These are phyloP conservation scores for Persicaria maculosa DNA, from an alignment of 148 eudicot species.

Conservation along the genomic window DNA sequence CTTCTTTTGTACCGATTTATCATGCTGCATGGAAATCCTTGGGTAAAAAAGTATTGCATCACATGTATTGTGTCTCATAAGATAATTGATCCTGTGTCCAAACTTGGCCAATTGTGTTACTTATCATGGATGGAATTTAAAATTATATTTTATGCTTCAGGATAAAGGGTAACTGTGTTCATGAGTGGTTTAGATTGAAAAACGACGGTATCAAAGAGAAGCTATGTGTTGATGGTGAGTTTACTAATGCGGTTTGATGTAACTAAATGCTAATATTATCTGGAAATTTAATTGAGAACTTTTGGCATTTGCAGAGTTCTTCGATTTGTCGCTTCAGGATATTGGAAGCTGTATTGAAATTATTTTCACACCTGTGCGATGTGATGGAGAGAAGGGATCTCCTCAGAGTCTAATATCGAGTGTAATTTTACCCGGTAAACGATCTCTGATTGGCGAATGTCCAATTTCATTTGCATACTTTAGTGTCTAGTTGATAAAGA, in stretches of 20 bases:
- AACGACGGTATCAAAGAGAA: constrained; percentile 52
- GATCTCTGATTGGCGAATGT: constrained; percentile 9
- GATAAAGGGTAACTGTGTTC: constrained; percentile 65
- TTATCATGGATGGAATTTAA: not conserved
- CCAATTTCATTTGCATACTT: not conserved
- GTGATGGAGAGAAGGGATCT: constrained; percentile 59
- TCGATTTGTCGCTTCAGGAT: constrained; percentile 67
- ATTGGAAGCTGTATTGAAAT: constrained; percentile 68
- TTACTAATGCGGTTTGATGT: not conserved
- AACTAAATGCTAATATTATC: not conserved
- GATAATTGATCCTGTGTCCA: not conserved
- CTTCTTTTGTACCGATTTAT: not conserved
- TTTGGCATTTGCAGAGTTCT: constrained; percentile 40
- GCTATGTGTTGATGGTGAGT: constrained; percentile 55
- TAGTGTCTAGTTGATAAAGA: constrained; percentile 1
- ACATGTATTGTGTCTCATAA: not conserved
- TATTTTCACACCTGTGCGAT: constrained; percentile 76
- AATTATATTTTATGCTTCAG: constrained; percentile 30
- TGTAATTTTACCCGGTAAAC: constrained; percentile 70
- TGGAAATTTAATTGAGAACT: constrained; percentile 1
- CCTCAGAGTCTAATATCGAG: constrained; percentile 43
- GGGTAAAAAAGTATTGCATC: not conserved
- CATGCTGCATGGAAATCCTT: not conserved
- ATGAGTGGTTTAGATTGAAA: constrained; percentile 79
- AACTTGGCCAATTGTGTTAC: not conserved